Evolutionary conservation across 768 basidiomycete species (phyloP).

Genomic region (Inosperma sp.): DNA sequence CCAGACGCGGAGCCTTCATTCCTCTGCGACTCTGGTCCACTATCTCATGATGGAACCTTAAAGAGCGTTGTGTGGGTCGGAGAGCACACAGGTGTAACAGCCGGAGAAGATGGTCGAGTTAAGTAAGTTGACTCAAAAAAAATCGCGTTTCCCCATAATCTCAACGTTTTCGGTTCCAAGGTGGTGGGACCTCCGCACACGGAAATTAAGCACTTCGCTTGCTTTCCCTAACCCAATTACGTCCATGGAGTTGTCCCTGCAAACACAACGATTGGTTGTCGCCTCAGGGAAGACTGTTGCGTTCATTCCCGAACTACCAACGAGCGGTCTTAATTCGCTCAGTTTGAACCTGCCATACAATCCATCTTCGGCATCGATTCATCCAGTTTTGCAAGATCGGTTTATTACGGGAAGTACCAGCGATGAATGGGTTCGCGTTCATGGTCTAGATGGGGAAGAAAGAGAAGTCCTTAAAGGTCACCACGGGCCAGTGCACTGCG

Average conservation of each 20-base stretch:
- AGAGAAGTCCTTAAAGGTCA: constrained; percentile 91
- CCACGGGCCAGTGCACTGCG: constrained; percentile 94
- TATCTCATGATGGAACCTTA: constrained; percentile 83
- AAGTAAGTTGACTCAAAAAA: constrained; percentile 49
- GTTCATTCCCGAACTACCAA: constrained; percentile 77
- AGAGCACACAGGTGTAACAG: constrained; percentile 81
- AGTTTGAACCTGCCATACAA: constrained; percentile 77
- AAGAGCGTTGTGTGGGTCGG: constrained; percentile 94
- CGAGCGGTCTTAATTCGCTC: constrained; percentile 57
- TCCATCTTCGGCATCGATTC: constrained; percentile 92
- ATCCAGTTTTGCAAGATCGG: constrained; percentile 81
- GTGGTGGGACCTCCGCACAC: constrained; percentile 95
- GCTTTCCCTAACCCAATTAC: constrained; percentile 78
- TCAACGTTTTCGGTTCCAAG: constrained; percentile 36
- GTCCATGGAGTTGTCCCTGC: constrained; percentile 87
- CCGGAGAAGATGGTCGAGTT: constrained; percentile 87
- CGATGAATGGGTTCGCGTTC: constrained; percentile 96
- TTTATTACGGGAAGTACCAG: constrained; percentile 87
- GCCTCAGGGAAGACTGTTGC: constrained; percentile 90
- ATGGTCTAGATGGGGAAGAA: constrained; percentile 88
- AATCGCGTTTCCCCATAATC: constrained; percentile 8
- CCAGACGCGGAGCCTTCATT: constrained; percentile 88
- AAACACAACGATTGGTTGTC: constrained; percentile 79
- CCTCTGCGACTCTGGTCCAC: constrained; percentile 53
- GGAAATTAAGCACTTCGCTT: constrained; percentile 63